Evolutionary conservation across 2,329 filamentous ascomycete species (phyloP), one percentile per base, ranked within the genome.

Genomic region (Colletotrichum spinosum): DNA sequence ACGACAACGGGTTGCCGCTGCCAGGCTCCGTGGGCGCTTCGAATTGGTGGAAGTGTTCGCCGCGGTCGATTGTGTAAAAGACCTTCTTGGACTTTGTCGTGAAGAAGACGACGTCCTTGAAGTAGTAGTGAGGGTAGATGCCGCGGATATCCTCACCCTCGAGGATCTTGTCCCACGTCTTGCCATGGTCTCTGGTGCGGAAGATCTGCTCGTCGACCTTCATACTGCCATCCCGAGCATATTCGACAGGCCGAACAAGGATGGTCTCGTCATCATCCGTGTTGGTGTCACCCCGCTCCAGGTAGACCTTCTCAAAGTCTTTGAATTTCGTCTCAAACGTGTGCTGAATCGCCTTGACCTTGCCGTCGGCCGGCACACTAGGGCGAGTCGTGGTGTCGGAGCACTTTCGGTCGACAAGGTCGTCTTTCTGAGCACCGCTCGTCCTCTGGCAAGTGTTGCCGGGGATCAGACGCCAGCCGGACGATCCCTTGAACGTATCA

Each of bases 381-480:
- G 82, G 78, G 25, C 55, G 35, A 37, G 78, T 72, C 35, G 77
- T 77, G 8, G 78, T 77, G 66, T 96, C 92, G 13, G 85, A 86
- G 79, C 96, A 99, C 64, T 91, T 86, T 67, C 89, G 86, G 70
- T 97, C 90, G 12, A 93, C 85, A n/a, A 84, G 80, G 58, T 90
- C 85, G 71, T 94, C 92, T 72, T 92, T 90, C 69, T 92, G 86
- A 53, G 83, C 78, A 44, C 88, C 90, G 12, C 77, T 76, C 12
- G 81, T 84, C 51, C 87, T 81, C 70, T 88, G 86, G 77, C 92
- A 95, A 33, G 86, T 86, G 75, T 95, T 91, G 34, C 92, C 92
- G 0, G 96, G 95, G 66, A 99, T 98, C 70, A 95, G 85, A 65
- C 95, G 90, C 87, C 93, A 99, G 34, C 96, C 96, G 37, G 94